Conservation (phyloP, 768 basidiomycete species). For the Xerocomus brunneocitrinus region DNA sequence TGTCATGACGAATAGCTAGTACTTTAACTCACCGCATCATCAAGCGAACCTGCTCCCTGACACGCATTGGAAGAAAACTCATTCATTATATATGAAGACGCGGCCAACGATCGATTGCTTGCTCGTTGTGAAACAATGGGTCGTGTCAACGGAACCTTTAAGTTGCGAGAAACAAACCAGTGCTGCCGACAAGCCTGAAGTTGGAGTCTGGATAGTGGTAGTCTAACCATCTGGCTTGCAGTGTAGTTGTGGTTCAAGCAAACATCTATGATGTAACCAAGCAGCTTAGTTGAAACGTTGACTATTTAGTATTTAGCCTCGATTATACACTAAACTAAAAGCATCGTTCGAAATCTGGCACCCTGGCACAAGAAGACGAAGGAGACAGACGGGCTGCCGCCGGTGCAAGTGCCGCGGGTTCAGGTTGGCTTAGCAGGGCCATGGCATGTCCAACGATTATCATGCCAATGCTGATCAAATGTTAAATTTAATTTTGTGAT, state of each 20-base stretch:
- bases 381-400: too few relatives aligned
- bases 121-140: background rate
- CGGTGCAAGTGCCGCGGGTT: too few relatives aligned
- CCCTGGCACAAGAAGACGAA: too few relatives aligned
- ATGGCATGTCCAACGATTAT: too few relatives aligned
- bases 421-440: too few relatives aligned
- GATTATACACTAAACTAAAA: too few relatives aligned
- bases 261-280: too few relatives aligned
- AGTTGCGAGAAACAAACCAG: background rate
- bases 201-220: background rate
- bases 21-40: constrained; percentile 17
- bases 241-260: background rate
- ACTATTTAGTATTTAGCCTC: too few relatives aligned
- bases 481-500: too few relatives aligned
- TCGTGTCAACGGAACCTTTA: background rate
- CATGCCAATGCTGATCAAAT: too few relatives aligned
- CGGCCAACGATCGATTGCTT: constrained; percentile 1
- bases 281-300: too few relatives aligned
- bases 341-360: too few relatives aligned
- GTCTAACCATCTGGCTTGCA: background rate
- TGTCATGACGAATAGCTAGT: background rate
- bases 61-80: background rate
- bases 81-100: constrained; percentile 6
- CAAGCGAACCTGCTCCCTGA: constrained; percentile 11
- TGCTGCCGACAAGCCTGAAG: background rate